A percentile compares a stretch with the other conserved stretches of the same genome.
These are phyloP conservation scores for Colletotrichum tropicicola DNA, from an alignment of 2,329 filamentous ascomycete species.

Conservation along the genomic window DNA sequence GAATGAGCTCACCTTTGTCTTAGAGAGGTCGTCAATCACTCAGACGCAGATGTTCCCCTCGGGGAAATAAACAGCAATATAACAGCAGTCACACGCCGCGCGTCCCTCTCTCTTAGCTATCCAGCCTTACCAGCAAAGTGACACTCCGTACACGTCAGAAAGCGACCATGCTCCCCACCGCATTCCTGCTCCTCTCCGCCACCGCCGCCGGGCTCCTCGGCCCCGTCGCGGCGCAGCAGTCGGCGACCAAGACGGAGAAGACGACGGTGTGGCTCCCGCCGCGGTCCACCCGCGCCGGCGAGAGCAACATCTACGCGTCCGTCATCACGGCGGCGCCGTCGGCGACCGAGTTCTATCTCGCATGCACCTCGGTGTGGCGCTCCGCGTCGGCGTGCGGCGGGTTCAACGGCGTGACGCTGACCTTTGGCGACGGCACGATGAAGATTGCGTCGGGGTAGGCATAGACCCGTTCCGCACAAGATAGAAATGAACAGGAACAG, in stretches of 20 bases:
- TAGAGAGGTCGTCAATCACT: background rate
- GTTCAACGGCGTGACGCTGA: slow-evolving; percentile 23
- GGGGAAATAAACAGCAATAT: no score
- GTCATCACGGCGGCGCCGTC: slow-evolving; percentile 27
- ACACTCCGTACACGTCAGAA: no score
- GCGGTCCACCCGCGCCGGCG: slow-evolving; percentile 6
- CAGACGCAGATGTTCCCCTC: no score
- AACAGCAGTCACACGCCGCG: no score
- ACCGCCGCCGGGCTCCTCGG: background rate
- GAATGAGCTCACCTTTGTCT: background rate
- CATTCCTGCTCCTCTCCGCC: background rate
- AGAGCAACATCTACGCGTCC: slow-evolving; percentile 21
- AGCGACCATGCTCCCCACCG: background rate
- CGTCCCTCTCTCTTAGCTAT: no score
- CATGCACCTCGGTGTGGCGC: slow-evolving; percentile 16
- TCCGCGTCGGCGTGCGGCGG: slow-evolving; percentile 18
- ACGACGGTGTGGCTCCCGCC: slow-evolving; percentile 25
- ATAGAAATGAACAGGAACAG: no score
- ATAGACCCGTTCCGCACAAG: no score
- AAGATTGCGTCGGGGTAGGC: slow-evolving; percentile 11
- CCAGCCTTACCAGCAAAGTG: background rate
- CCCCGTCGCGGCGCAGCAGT: slow-evolving; percentile 11
- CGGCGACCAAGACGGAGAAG: slow-evolving; percentile 11
- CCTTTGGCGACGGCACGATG: slow-evolving; percentile 17
- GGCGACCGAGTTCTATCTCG: slow-evolving; percentile 19